Percentiles rank a stretch among this genome's conserved stretches.
phyloP scores from a whole-genome alignment of 2,329 filamentous ascomycete species.

The Venturia effusa region DNA sequence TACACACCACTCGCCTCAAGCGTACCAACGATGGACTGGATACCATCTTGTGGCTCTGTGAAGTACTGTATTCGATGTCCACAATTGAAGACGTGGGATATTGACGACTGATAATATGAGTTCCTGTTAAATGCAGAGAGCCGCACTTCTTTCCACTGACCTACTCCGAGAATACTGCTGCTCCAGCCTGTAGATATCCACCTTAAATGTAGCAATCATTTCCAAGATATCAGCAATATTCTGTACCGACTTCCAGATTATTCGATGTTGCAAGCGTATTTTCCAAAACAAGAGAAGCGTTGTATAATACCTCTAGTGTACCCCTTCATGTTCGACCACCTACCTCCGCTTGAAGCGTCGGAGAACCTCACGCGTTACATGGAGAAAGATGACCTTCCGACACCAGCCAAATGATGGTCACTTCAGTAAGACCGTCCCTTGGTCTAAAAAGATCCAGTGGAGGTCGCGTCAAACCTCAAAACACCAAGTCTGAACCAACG shows the following conservation, averaged over 20 bases:
- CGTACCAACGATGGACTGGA: background rate
- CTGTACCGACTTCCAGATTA: background rate
- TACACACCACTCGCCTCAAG: background rate
- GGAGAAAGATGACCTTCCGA: constrained; percentile 1
- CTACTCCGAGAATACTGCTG: background rate
- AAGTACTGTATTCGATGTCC: background rate
- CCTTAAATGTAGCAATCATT: constrained; percentile 59
- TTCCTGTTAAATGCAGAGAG: background rate
- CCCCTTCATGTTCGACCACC: constrained; percentile 3
- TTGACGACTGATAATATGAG: background rate
- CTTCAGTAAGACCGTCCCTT: constrained; percentile 6
- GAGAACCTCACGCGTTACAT: background rate
- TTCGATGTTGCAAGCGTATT: background rate
- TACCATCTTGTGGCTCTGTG: background rate
- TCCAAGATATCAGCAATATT: constrained; percentile 23
- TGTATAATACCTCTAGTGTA: background rate
- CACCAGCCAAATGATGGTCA: constrained; percentile 1
- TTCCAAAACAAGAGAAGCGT: background rate
- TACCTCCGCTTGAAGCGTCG: background rate
- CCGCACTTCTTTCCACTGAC: background rate
- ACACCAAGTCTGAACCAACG: background rate
- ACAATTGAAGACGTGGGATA: background rate
- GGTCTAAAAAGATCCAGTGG: constrained; percentile 3
- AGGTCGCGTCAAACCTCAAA: constrained; percentile 2
- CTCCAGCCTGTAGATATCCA: background rate